Evolutionary conservation across 495 filamentous ascomycete species (phyloP), one percentile per base, ranked within the genome.

Genomic region (Aspergillus sclerotioniger): DNA sequence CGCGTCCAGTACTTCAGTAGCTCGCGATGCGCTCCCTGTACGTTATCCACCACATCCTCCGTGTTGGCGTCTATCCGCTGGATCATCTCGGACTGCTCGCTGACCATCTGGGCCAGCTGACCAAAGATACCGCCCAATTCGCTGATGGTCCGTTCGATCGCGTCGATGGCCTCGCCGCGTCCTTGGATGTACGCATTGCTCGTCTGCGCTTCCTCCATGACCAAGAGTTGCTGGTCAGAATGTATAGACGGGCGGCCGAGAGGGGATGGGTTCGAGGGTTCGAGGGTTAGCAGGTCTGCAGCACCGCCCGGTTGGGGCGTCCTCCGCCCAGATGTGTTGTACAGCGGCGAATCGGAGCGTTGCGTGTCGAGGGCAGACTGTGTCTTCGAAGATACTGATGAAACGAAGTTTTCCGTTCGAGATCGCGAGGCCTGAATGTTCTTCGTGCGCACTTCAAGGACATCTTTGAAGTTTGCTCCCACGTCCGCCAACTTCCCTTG

Each of bases 401-500:
- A 92, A 20, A 98, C 90, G 60, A 98, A 98, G 66, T 97, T 94
- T 70, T 98, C 95, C 50, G 94, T 97, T 56, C 94, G 78, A 43
- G 90, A 87, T 35, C 91, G 82, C 45, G 90, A 93, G 12, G 95
- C 95, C 72, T 97, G 95, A 51, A 98, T 96, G 72, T 98, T 98
- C 78, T 97, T 96, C 46, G 94, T 98, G 31, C 94, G 87, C 20
- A 96, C 91, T 68, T 98, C 94, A 12, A 98, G 81, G 0, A 98
- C 93, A 62, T 97, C 93, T 71, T 98, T 97, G 82, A 98, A 98
- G 69, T 90, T 96, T 46, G 87, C 90, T 25, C 87, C 85, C 8
- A 98, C 95, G 63, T 95, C 91, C n/a, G 90, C 90, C 19, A 98
- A 81, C 69, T 96, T 98, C 37, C 91, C 90, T 74, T 98, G 91